A percentile compares a stretch with the other conserved stretches of the same genome.
phyloP scores from a whole-genome alignment of 192 early-diverging fungal genomes.

The Coemansia sp. region DNA sequence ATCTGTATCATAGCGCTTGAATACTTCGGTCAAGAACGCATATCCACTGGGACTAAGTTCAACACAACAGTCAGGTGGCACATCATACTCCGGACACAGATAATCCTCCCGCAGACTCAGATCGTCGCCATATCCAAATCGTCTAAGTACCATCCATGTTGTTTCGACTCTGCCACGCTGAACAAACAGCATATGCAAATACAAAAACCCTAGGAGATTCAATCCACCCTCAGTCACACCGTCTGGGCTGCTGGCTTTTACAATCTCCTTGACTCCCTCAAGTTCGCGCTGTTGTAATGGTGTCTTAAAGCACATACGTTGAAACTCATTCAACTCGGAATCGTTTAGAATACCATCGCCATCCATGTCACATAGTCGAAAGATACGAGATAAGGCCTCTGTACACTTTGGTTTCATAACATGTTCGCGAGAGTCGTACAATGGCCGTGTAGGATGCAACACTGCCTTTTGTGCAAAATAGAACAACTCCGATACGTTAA shows the following conservation, averaged over 20 bases:
- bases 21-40: conserved; percentile 92
- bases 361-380: conserved; percentile 93
- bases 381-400: conserved; percentile 90
- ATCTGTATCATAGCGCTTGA: conserved; percentile 93
- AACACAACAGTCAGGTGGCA: conserved; percentile 86
- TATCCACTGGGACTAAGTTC: conserved; percentile 93
- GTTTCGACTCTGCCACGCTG: conserved; percentile 96
- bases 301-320: conserved; percentile 93
- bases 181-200: conserved; percentile 94
- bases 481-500: conserved; percentile 99
- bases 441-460: conserved; percentile 91
- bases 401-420: conserved; percentile 82
- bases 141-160: conserved; percentile 95
- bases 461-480: conserved; percentile 99
- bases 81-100: conserved; percentile 81
- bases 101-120: conserved; percentile 89
- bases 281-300: conserved; percentile 95
- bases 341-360: conserved; percentile 91
- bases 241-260: conserved; percentile 80
- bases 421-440: conserved; percentile 95
- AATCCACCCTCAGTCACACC: conserved; percentile 85
- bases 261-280: conserved; percentile 94
- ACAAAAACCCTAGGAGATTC: conserved; percentile 92
- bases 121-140: conserved; percentile 97
- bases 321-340: conserved; percentile 93